Evolutionary conservation across 257 asterid genomes (phyloP).

Genomic region (Buddleja alternifolia): DNA sequence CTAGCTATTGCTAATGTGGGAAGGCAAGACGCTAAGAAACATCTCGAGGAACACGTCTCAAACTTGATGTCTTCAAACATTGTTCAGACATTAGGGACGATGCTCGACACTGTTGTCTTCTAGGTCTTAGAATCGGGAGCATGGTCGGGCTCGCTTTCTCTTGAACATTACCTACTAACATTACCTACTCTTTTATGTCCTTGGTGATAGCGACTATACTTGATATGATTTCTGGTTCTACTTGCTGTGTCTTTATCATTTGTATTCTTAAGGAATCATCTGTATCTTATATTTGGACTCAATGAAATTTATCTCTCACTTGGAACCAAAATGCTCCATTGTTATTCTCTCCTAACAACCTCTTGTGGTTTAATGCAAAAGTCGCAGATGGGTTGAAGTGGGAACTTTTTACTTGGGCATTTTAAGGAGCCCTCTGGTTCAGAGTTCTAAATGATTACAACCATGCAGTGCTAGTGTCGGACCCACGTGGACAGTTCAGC

Average conservation of each 20-base stretch:
- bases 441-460: no score
- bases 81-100: constrained; percentile 83
- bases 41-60: constrained; percentile 90
- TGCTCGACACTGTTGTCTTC: constrained; percentile 95
- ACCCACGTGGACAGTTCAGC: no score
- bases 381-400: no score
- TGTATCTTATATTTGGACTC: neutral
- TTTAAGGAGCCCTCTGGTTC: no score
- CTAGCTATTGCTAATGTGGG: constrained; percentile 93
- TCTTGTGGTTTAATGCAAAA: no score
- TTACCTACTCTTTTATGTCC: neutral
- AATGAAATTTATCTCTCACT: neutral
- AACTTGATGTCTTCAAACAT: constrained; percentile 97
- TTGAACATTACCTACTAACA: neutral
- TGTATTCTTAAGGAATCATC: neutral
- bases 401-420: no score
- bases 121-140: constrained; percentile 31
- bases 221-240: constrained; percentile 2
- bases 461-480: no score
- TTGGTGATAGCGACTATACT: neutral
- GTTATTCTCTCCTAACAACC: no score
- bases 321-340: no score
- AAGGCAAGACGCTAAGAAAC: constrained; percentile 97
- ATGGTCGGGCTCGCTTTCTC: neutral
- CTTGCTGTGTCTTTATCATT: constrained; percentile 14